Base-by-base conservation (phyloP, 805 yeast genomes). In the Millerago galiae region DNA sequence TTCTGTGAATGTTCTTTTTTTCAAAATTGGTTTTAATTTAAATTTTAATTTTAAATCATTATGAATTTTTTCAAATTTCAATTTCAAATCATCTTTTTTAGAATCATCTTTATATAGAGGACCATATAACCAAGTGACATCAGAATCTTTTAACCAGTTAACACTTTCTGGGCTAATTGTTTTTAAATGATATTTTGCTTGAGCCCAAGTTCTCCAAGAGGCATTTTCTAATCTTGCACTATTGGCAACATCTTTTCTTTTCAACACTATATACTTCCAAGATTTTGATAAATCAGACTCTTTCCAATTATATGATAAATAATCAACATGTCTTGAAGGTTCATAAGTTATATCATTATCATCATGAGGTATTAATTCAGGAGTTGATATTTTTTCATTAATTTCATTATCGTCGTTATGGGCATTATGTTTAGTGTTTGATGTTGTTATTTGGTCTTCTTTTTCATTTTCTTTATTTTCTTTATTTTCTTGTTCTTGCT, bases 151-250 rank as follows among this genome's bases (percentile, higher is more conserved):
- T 35, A 88, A 79, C 99, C 99, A 93, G 62, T 93, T 91, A 37
- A 93, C 85, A 30, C 77, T 75, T 55, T 88, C 95, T 1, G 99
- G 99, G 15, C 90, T 79, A 7, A 91, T 86, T 0, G 99, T 93
- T 49, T 70, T 69, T 40, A 83, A 67, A 44, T 84, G 77, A 51
- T 81, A 77, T 58, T 89, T 80, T 31, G 93, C 82, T 63, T 93
- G 95, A 11, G 95, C 89, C 99, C 98, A 93, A 5, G 97, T 93
- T 62, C 99, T 75, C 99, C 99, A 91, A 41, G 91, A 79, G 1
- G 98, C 98, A 58, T 85, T 85, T 59, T 85, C 95, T 40, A 85
- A 67, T 45, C 95, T 67, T 4, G 85, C 95, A 51, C 79, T 78
- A 67, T 79, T 80, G 32, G 96, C 95, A 47, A 86, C 83, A 57